Base-by-base conservation (phyloP, 2,329 filamentous ascomycete genomes). In the Colletotrichum australisinense region DNA sequence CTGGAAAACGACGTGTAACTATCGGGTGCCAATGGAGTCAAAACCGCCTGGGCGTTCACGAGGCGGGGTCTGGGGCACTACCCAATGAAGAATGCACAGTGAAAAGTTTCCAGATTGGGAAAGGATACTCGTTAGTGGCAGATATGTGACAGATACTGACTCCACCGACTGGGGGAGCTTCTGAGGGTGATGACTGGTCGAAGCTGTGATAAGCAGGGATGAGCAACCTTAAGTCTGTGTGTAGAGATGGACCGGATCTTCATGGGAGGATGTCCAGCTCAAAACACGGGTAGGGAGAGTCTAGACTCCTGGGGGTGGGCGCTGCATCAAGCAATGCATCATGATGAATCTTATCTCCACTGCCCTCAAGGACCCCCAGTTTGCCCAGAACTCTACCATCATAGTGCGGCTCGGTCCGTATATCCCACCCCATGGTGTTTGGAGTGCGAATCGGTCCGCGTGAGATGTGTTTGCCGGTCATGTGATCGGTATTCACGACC, bases 401-500 rank as follows among this genome's bases (percentile, higher is more conserved):
- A 32, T 46, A 65, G 52, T 52, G 52, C 63, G 63, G 63, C 52
- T 65, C 63, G 63, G 63, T 65, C 63, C 63, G 63, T 65, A n/a
- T 8, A n/a, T 65, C 19, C 52, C 52, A 64, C 63, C 35, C 63
- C 63, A 22, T 19, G 63, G 62, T 57, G 55, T 67, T 53, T 58
- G 64, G 62, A 46, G 42, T 38, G 19, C 58, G 28, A 24, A 22
- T 19, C 63, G 69, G 35, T 8, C 24, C 26, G 42, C 19, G 64
- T 19, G 16, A 14, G 62, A 16, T 5, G 5, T 14, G 12, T 19
- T 49, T 24, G 49, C 68, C 72, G 67, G 32, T 74, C 72, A 75
- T 66, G 72, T 75, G 74, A 75, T 57, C 72, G 74, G 67, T 55
- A 5, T 65, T 28, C n/a, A 19, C 38, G 22, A 28, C 69, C 69